Conservation (phyloP, 192 early-diverging fungal species). For the Podila horticola region DNA sequence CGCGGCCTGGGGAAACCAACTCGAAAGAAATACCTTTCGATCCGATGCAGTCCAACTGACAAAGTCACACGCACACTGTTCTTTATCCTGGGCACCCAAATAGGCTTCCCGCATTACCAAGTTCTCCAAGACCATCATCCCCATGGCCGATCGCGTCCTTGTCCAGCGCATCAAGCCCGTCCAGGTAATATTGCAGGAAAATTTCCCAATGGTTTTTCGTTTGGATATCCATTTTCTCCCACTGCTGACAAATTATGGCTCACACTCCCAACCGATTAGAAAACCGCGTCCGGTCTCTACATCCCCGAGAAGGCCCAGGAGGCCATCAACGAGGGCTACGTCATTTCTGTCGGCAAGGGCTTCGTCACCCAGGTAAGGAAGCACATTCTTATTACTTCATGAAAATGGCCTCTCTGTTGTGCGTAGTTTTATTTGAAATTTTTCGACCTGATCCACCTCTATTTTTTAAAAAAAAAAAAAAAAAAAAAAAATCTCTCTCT, state of each 20-base stretch:
- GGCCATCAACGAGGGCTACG: slow-evolving; percentile 94
- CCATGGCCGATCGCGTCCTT: slow-evolving; percentile 98
- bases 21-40: no score
- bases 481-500: no score
- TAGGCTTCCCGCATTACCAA: slow-evolving; percentile 50
- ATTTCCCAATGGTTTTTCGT: background rate
- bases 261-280: slow-evolving; percentile 59
- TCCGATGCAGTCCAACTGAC: no score
- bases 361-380: slow-evolving; percentile 74
- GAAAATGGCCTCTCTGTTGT: background rate
- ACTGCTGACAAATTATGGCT: background rate
- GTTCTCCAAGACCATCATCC: slow-evolving; percentile 87
- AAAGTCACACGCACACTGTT: background rate
- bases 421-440: background rate
- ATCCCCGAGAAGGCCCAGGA: slow-evolving; percentile 99
- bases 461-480: no score
- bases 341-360: slow-evolving; percentile 95
- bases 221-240: background rate
- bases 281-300: slow-evolving; percentile 95
- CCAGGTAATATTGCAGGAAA: slow-evolving; percentile 60
- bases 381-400: background rate
- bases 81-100: background rate
- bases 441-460: background rate
- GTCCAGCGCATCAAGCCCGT: slow-evolving; percentile 96
- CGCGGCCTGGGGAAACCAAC: no score